Percentiles rank a stretch among this genome's conserved stretches.
Conservation (phyloP, 306 rosid species). For the Urtica urens region DNA sequence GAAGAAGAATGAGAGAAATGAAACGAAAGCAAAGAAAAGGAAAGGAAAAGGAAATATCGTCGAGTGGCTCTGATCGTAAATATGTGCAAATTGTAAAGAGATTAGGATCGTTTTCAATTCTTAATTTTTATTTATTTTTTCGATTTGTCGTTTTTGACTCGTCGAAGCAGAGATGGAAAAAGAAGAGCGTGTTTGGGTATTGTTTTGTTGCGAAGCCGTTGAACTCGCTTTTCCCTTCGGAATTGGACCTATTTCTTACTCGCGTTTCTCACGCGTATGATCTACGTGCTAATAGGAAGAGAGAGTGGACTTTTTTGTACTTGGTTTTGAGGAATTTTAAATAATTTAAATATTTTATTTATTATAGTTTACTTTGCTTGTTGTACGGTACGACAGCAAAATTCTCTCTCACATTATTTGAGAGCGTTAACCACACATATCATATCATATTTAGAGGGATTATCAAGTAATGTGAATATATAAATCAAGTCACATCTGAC, state of each 20-base stretch:
- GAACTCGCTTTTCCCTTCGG: constrained; percentile 21
- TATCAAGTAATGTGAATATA: too few relatives aligned
- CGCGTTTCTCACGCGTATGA: not conserved
- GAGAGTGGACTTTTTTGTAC: not conserved
- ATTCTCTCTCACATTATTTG: too few relatives aligned
- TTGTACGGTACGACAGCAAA: too few relatives aligned
- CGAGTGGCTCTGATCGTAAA: not conserved
- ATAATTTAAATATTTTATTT: too few relatives aligned
- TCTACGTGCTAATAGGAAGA: not conserved
- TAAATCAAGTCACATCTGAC: too few relatives aligned
- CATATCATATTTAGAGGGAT: too few relatives aligned
- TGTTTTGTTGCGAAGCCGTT: constrained; percentile 47
- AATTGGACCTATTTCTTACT: constrained; percentile 12
- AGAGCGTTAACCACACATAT: too few relatives aligned
- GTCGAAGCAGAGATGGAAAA: constrained; percentile 13
- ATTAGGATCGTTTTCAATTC: constrained; percentile 9
- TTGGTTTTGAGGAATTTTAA: too few relatives aligned
- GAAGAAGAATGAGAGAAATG: constrained; percentile 20
- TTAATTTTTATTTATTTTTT: too few relatives aligned
- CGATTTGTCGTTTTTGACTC: constrained; percentile 25
- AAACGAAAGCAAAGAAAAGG: constrained; percentile 10
- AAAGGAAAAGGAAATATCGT: constrained; percentile 1
- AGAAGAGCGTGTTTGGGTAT: constrained; percentile 1
- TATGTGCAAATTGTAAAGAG: not conserved
- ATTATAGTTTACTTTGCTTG: too few relatives aligned